phyloP scores from a whole-genome alignment of 177 flowering plant genomes.

The Vitis hybrid region DNA sequence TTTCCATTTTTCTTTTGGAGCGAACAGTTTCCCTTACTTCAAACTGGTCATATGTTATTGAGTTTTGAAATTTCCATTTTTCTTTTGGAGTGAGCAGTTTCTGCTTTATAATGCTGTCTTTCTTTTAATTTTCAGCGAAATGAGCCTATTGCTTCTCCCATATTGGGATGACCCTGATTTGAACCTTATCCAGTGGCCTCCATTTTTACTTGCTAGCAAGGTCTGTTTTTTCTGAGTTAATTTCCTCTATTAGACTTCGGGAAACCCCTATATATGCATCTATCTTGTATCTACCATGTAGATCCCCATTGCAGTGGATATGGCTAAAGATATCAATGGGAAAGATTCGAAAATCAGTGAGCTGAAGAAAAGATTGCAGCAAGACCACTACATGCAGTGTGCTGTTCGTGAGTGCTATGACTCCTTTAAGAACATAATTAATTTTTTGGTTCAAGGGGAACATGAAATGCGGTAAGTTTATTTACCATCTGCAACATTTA shows the following conservation, averaged over 20 bases:
- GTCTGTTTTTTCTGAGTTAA: constrained; percentile 26
- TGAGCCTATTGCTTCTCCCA: constrained; percentile 85
- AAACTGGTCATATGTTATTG: background rate
- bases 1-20: background rate
- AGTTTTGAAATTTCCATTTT: background rate
- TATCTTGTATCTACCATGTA: constrained; percentile 18
- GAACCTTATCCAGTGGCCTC: constrained; percentile 86
- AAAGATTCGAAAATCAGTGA: constrained; percentile 45
- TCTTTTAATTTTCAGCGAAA: constrained; percentile 55
- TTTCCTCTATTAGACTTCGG: background rate
- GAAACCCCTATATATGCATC: background rate
- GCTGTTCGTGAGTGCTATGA: constrained; percentile 87
- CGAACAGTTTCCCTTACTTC: background rate
- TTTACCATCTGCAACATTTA: background rate
- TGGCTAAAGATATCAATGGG: constrained; percentile 91
- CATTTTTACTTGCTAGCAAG: constrained; percentile 96
- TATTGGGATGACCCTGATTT: constrained; percentile 84
- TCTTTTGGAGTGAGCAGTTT: background rate
- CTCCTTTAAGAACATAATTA: constrained; percentile 63
- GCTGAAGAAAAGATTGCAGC: constrained; percentile 60
- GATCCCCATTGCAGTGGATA: constrained; percentile 92
- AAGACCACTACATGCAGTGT: constrained; percentile 66
- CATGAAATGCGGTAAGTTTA: constrained; percentile 58
- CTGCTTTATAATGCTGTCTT: background rate
- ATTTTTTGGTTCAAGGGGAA: constrained; percentile 49